These are phyloP conservation scores for Emmonsia crescens DNA, from an alignment of 2,329 filamentous ascomycete genomes.

Conservation along the genomic window DNA sequence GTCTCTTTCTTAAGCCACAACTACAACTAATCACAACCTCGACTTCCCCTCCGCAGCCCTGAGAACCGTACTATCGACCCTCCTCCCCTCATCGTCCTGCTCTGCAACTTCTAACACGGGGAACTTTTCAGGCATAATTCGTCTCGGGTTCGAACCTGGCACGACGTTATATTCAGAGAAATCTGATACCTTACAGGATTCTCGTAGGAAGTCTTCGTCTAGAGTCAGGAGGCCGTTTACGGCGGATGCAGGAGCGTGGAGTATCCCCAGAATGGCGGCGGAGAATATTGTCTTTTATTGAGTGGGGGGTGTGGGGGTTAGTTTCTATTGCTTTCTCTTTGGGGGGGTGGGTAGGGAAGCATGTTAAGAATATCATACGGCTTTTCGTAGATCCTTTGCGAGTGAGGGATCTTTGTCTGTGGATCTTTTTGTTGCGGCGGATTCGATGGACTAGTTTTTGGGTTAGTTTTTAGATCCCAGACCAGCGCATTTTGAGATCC, in stretches of 20 bases:
- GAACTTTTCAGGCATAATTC: slow-evolving; percentile 66
- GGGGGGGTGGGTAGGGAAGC: not conserved
- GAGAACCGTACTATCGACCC: slow-evolving; percentile 53
- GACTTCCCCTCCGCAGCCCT: slow-evolving; percentile 7
- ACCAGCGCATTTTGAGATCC: not conserved
- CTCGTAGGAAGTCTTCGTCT: slow-evolving; percentile 70
- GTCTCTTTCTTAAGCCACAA: not conserved
- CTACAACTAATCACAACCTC: slow-evolving; percentile 15
- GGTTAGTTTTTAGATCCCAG: not conserved
- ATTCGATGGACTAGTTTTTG: slow-evolving; percentile 51
- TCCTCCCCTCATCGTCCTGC: slow-evolving; percentile 67
- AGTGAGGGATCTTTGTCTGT: slow-evolving; percentile 37
- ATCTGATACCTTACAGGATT: slow-evolving; percentile 53
- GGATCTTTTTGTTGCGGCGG: slow-evolving; percentile 56
- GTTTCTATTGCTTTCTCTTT: not conserved
- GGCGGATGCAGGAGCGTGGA: slow-evolving; percentile 45
- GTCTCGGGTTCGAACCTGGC: slow-evolving; percentile 49
- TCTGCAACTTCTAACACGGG: slow-evolving; percentile 63
- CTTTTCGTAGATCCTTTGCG: slow-evolving; percentile 51
- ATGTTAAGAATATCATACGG: slow-evolving; percentile 28
- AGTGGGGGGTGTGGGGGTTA: not conserved
- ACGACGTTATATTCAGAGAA: slow-evolving; percentile 65
- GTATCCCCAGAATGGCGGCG: slow-evolving; percentile 64
- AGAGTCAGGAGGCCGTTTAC: slow-evolving; percentile 65
- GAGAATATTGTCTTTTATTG: slow-evolving; percentile 55